Conservation (phyloP, 2,329 filamentous ascomycete species). For the Trichoderma breve region DNA sequence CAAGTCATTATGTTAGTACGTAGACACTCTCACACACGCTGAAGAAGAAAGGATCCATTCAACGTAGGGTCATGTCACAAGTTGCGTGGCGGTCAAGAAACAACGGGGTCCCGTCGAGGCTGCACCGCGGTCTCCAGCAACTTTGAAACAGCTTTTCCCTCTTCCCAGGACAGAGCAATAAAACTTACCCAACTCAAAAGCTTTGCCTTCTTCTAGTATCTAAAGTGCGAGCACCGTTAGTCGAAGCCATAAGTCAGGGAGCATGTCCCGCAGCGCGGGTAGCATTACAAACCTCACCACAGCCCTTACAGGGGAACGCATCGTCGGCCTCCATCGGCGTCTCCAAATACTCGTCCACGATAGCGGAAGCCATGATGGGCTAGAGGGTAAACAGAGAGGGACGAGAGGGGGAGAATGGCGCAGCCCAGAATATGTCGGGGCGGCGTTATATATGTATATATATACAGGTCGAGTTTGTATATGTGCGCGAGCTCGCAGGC, state of each 20-base stretch:
- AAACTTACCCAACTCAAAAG: slow-evolving; percentile 84
- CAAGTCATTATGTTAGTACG: slow-evolving; percentile 28
- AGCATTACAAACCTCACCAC: slow-evolving; percentile 69
- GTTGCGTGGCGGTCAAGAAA: slow-evolving; percentile 4
- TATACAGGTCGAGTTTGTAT: slow-evolving; percentile 5
- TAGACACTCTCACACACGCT: not conserved
- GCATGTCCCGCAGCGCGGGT: slow-evolving; percentile 3
- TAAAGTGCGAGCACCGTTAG: slow-evolving; percentile 37
- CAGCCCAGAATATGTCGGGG: not conserved
- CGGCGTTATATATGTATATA: not conserved
- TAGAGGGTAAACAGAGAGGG: not conserved
- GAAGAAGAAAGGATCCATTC: not conserved
- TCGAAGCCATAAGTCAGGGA: not conserved
- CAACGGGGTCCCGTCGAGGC: not conserved
- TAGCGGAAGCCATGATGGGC: slow-evolving; percentile 42
- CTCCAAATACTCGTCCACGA: slow-evolving; percentile 62
- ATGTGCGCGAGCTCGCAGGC: not conserved
- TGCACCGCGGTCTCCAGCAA: not conserved
- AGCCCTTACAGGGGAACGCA: slow-evolving; percentile 86
- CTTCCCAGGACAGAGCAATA: not conserved
- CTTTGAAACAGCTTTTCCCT: not conserved
- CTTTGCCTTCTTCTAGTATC: slow-evolving; percentile 98
- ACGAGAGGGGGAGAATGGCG: not conserved
- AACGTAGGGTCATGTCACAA: not conserved
- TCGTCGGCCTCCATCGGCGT: slow-evolving; percentile 74